These are phyloP conservation scores for Helicocarpus griseus DNA, from an alignment of 2,329 filamentous ascomycete genomes.

Conservation along the genomic window DNA sequence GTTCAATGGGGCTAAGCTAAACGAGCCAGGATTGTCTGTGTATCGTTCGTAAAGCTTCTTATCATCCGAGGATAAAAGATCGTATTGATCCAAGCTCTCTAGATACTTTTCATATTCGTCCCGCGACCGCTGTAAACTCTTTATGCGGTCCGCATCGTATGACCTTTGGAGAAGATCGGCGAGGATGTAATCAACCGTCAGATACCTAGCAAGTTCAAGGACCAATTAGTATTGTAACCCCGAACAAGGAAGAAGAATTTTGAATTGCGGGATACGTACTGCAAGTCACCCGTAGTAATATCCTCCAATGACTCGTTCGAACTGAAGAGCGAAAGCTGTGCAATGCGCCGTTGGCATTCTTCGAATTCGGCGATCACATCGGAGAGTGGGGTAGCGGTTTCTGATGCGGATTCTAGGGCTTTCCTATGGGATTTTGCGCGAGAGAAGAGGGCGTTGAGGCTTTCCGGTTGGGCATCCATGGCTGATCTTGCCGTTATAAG, in stretches of 20 bases:
- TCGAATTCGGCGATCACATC: conserved; percentile 62
- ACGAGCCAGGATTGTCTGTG: conserved; percentile 59
- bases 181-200: conserved; percentile 66
- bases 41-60: conserved; percentile 63
- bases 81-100: conserved; percentile 66
- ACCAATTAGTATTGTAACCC: conserved; percentile 10
- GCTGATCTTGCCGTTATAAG: background rate
- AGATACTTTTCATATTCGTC: conserved; percentile 70
- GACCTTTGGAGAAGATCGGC: conserved; percentile 66
- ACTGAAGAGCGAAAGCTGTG: conserved; percentile 73
- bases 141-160: conserved; percentile 55
- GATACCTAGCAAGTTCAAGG: conserved; percentile 44
- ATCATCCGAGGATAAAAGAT: conserved; percentile 56
- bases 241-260: background rate
- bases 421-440: conserved; percentile 47
- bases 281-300: conserved; percentile 70
- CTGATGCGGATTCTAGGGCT: conserved; percentile 48
- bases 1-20: conserved; percentile 58
- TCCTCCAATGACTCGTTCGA: conserved; percentile 85
- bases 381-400: conserved; percentile 55
- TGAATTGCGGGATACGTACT: conserved; percentile 38
- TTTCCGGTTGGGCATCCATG: conserved; percentile 38
- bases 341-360: conserved; percentile 59
- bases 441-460: conserved; percentile 45
- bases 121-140: conserved; percentile 54